These are phyloP conservation scores for Orbilia oligospora DNA, from an alignment of 2,329 filamentous ascomycete species.

Conservation along the genomic window DNA sequence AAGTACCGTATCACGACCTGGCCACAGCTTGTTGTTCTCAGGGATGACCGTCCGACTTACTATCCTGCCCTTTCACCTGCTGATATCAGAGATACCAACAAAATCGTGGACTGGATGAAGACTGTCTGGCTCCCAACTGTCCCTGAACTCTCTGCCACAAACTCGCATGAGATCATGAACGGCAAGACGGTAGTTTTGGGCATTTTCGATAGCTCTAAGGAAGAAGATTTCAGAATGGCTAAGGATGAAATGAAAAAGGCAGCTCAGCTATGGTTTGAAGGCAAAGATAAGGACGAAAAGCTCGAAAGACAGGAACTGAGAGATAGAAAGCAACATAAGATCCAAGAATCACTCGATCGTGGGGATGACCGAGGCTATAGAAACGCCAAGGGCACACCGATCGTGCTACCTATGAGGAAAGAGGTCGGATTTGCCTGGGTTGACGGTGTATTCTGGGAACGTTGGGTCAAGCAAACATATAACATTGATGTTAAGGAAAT, in stretches of 20 bases:
- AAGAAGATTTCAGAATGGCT: conserved; percentile 82
- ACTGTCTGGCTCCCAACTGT: conserved; percentile 96
- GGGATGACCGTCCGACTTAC: conserved; percentile 90
- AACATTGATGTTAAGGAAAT: conserved; percentile 86
- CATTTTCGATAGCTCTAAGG: conserved; percentile 83
- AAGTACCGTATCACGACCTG: conserved; percentile 96
- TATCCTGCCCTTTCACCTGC: conserved; percentile 88
- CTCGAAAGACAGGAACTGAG: conserved; percentile 92
- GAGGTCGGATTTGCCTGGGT: conserved; percentile 97
- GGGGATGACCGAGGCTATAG: conserved; percentile 89
- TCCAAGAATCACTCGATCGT: conserved; percentile 95
- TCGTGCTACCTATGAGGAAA: conserved; percentile 91
- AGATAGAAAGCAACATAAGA: conserved; percentile 92
- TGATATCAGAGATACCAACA: conserved; percentile 89
- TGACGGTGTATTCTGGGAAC: conserved; percentile 95
- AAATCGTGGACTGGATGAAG: conserved; percentile 92
- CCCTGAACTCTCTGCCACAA: conserved; percentile 90
- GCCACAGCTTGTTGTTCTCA: conserved; percentile 90
- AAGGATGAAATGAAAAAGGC: conserved; percentile 95
- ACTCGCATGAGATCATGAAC: conserved; percentile 95
- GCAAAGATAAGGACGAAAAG: conserved; percentile 91
- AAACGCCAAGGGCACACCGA: conserved; percentile 88
- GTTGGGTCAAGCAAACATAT: conserved; percentile 95
- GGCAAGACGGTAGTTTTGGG: conserved; percentile 94
- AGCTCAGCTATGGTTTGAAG: conserved; percentile 97